Conservation (phyloP, 116 monocot species). For the Iris pallida region DNA sequence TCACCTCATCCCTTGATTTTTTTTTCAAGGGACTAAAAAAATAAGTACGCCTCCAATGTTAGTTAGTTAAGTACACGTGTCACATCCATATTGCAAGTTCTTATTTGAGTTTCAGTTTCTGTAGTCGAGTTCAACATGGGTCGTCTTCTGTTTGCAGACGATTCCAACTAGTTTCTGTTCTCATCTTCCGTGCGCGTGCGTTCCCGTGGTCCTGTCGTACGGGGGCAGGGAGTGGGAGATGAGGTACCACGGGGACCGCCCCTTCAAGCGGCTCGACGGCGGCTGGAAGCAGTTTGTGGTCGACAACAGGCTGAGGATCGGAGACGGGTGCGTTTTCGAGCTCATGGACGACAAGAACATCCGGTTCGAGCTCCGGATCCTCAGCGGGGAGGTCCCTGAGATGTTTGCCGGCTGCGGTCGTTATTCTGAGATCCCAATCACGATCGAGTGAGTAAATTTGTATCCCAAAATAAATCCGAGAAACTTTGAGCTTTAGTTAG, state of each 20-base stretch:
- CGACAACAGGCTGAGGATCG: constrained; percentile 40
- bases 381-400: constrained; percentile 28
- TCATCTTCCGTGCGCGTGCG: constrained; percentile 14
- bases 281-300: constrained; percentile 35
- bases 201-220: constrained; percentile 12
- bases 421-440: constrained; percentile 17
- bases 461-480: too few species aligned
- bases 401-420: background rate
- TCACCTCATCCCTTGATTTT: too few species aligned
- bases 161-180: constrained; percentile 26
- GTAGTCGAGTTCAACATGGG: background rate
- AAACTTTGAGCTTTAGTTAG: too few species aligned
- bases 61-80: too few species aligned
- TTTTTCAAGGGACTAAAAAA: too few species aligned
- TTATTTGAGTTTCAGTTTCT: too few species aligned
- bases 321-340: constrained; percentile 59
- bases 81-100: too few species aligned
- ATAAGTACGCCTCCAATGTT: too few species aligned
- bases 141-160: constrained; percentile 11
- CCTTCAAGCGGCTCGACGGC: constrained; percentile 18
- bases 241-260: constrained; percentile 22
- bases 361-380: constrained; percentile 35
- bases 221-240: constrained; percentile 33
- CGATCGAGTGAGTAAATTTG: constrained; percentile 19
- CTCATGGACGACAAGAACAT: constrained; percentile 30